Conservation (phyloP, 257 asterid genomes). For the Capsicum chinense region DNA sequence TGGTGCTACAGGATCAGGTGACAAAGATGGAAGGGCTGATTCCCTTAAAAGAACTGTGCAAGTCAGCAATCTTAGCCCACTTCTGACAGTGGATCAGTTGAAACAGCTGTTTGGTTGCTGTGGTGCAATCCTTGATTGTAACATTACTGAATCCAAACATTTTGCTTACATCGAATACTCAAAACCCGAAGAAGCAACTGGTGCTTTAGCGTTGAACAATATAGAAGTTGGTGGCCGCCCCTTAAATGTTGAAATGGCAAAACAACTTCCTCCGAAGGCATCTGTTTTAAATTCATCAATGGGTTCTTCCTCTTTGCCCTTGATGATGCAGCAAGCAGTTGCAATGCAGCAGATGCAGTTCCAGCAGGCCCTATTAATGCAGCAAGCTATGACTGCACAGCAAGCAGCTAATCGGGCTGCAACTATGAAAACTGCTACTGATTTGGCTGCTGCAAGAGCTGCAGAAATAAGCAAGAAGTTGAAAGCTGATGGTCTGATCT, state of each 20-base stretch:
- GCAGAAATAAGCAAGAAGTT: constrained; percentile 88
- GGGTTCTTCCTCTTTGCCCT: constrained; percentile 72
- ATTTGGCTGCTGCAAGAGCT: constrained; percentile 97
- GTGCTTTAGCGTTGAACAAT: constrained; percentile 88
- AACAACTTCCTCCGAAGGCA: constrained; percentile 91
- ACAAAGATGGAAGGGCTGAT: constrained; percentile 60
- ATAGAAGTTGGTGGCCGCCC: constrained; percentile 98
- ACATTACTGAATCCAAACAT: constrained; percentile 88
- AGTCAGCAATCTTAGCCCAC: constrained; percentile 97
- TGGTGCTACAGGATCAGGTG: constrained; percentile 48
- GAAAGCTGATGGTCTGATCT: constrained; percentile 77
- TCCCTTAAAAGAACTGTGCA: constrained; percentile 76
- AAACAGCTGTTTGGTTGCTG: constrained; percentile 88
- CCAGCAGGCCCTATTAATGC: constrained; percentile 95
- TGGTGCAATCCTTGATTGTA: constrained; percentile 84
- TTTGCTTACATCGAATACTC: constrained; percentile 92
- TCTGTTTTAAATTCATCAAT: constrained; percentile 42
- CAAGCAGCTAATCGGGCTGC: constrained; percentile 98
- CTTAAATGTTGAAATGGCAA: constrained; percentile 97
- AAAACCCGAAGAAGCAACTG: constrained; percentile 87
- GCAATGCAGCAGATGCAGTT: constrained; percentile 99
- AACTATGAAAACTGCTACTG: constrained; percentile 95
- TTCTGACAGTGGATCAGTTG: constrained; percentile 88
- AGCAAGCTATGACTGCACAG: constrained; percentile 83
- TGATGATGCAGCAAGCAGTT: constrained; percentile 96